Base-by-base conservation (phyloP, 2,329 filamentous ascomycete species). In the Epichloe sp. region DNA sequence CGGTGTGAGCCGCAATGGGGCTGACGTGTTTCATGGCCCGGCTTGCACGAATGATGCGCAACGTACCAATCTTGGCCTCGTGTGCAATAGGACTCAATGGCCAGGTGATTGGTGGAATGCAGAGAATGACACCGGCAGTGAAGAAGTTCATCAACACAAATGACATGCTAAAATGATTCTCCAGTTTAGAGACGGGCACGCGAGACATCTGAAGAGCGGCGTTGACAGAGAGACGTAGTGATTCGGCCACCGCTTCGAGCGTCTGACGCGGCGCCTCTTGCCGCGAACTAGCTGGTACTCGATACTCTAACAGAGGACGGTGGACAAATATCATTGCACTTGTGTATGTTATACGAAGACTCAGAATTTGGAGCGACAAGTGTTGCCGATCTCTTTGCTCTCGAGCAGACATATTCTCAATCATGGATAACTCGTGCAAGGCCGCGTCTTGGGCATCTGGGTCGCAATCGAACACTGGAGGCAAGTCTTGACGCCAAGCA, bases 141-240 rank as follows among this genome's bases (percentile, higher is more conserved):
- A 58, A 56, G 44, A 56, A 54, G 38, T 58, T 54, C 34, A 56
- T 52, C 37, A 58, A 51, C 10, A 55, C 44, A 44, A 56, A 56
- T 12, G 55, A 52, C 44, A 58, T 45, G 47, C 52, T 51, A 23
- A 55, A 59, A 34, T 64, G 58, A 19, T 57, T 52, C 45, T 60
- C 55, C 47, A 64, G 62, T 23, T 56, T 52, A 44, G 54, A 53
- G 11, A 63, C 57, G 0, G 60, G 60, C 4, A 59, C 54, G 12
- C 56, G 56, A 15, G 62, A 64, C 47, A 63, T 63, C 12, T 61
- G 59, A 15, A 65, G 53, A 10, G 62, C 62, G 14, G 62, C 60
- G 35, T 55, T 55, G 10, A 61, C 61, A 11, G 59, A 57, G 15
- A 55, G 26, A 38, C 56, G 51, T 15, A 58, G 52, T 15, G 57